phyloP scores from a whole-genome alignment of 257 asterid species.

The Forsythia suspensa region DNA sequence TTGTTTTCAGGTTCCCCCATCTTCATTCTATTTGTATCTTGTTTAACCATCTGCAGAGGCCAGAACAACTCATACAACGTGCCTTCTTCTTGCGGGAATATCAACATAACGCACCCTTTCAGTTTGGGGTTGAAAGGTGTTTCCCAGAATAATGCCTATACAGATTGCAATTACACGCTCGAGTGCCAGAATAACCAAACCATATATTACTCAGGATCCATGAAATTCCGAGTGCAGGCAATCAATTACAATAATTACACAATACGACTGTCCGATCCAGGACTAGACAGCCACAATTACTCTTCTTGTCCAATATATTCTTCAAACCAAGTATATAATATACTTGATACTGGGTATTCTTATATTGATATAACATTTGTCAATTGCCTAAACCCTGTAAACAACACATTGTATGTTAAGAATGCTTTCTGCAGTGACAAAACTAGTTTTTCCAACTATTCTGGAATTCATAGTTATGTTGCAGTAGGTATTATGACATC shows the following conservation, averaged over 20 bases:
- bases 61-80: constrained; percentile 31
- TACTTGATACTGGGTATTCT: too few species aligned
- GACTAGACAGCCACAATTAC: constrained; percentile 24
- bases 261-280: constrained; percentile 50
- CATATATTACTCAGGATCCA: constrained; percentile 12
- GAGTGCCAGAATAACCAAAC: constrained; percentile 49
- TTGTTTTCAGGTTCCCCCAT: constrained; percentile 3
- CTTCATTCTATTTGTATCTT: constrained; percentile 24
- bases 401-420: constrained; percentile 33
- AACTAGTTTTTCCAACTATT: constrained; percentile 22
- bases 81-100: constrained; percentile 54
- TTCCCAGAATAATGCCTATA: constrained; percentile 37
- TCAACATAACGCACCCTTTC: constrained; percentile 43
- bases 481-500: constrained; percentile 12
- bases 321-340: background rate
- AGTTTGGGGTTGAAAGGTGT: constrained; percentile 41
- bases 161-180: constrained; percentile 27
- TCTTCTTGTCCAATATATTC: constrained; percentile 37
- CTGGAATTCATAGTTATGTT: constrained; percentile 32
- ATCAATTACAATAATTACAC: constrained; percentile 46
- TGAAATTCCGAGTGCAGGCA: constrained; percentile 39
- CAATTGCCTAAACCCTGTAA: constrained; percentile 35
- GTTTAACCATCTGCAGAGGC: constrained; percentile 28
- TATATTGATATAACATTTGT: constrained; percentile 15
- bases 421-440: constrained; percentile 41